Conservation (phyloP, 805 yeast genomes). For the Kuraishia capsulata region DNA sequence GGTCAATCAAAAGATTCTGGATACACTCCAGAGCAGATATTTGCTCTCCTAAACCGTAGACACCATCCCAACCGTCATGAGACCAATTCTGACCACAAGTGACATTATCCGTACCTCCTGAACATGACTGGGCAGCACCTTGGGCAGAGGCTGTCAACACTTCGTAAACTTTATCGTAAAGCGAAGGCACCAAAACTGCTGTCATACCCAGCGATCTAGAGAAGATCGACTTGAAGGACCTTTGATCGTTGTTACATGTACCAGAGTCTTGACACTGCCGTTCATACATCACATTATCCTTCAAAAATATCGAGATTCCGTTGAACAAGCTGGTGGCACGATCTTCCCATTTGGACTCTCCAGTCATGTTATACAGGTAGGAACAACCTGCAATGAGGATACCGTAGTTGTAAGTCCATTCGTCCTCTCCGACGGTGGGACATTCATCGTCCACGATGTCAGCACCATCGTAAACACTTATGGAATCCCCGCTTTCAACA, state of each 20-base stretch:
- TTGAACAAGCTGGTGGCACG: slow-evolving; percentile 47
- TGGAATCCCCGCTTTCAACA: slow-evolving; percentile 26
- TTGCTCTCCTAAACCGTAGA: slow-evolving; percentile 73
- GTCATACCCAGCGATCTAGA: slow-evolving; percentile 69
- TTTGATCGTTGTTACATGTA: slow-evolving; percentile 77
- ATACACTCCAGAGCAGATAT: slow-evolving; percentile 64
- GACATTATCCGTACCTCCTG: slow-evolving; percentile 66
- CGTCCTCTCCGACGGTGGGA: slow-evolving; percentile 42
- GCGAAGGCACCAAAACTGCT: slow-evolving; percentile 58
- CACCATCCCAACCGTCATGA: slow-evolving; percentile 48
- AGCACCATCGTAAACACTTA: slow-evolving; percentile 66
- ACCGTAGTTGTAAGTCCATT: slow-evolving; percentile 89
- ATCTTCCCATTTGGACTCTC: slow-evolving; percentile 53
- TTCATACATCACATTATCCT: slow-evolving; percentile 57
- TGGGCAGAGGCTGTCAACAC: slow-evolving; percentile 41
- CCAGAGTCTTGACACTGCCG: slow-evolving; percentile 66
- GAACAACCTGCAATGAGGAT: slow-evolving; percentile 74
- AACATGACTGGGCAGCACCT: slow-evolving; percentile 64
- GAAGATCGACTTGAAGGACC: slow-evolving; percentile 85
- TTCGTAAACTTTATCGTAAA: slow-evolving; percentile 25
- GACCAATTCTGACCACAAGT: slow-evolving; percentile 74
- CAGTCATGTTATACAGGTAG: slow-evolving; percentile 66
- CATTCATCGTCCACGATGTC: slow-evolving; percentile 46
- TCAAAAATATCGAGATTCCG: slow-evolving; percentile 52
- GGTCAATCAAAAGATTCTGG: slow-evolving; percentile 33